Evolutionary conservation across 1,284 basidiomycete genomes (phyloP), one percentile per base, ranked within the genome.

Genomic region (Agroathelia rolfsii): DNA sequence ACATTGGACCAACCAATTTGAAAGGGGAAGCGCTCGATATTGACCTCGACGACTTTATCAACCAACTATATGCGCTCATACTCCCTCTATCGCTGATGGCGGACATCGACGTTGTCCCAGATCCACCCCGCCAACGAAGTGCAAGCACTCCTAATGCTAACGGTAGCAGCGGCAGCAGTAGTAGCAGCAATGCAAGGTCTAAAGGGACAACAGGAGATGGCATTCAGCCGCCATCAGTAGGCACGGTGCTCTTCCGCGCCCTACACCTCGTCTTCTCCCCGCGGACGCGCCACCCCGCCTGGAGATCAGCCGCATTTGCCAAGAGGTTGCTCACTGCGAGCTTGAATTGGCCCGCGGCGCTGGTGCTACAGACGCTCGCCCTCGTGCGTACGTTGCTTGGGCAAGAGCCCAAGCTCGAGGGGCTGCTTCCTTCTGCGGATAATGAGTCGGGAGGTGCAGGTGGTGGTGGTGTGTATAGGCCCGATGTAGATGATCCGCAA

Each of bases 21-120:
- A 31, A 50, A 92, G 87, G 87, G 37, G 94, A 98, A 63, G 86
- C 93, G 14, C 71, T 99, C 45, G 93, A 94, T 49, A 85, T 99
- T 49, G 95, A 98, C 63, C 67, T 98, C 30, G 72, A 67, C 45
- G 94, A 95, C 48, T 93, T 98, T 52, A 71, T 92, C 49, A 73
- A 75, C 35, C 69, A 73, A 25, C 64, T 92, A 10, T 92, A 89
- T 57, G 59, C 72, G 21, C 61, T 81, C 44, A 71, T 87, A 43
- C 61, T 75, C 10, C 65, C 74, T 7, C 58, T 84, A 43, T 68
- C 70, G 42, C 52, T 76, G 36, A 54, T 64, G 40, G 53, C 64
- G 14, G 64, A 69, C 44, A 59, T 76, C 41, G 73, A 78, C 30
- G 48, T 50, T 38, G 37, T 43, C 36, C 55, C 39, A 25, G 42